Evolutionary conservation across 1,284 basidiomycete species (phyloP).

Genomic region (Apiotrichum akiyoshidainum): DNA sequence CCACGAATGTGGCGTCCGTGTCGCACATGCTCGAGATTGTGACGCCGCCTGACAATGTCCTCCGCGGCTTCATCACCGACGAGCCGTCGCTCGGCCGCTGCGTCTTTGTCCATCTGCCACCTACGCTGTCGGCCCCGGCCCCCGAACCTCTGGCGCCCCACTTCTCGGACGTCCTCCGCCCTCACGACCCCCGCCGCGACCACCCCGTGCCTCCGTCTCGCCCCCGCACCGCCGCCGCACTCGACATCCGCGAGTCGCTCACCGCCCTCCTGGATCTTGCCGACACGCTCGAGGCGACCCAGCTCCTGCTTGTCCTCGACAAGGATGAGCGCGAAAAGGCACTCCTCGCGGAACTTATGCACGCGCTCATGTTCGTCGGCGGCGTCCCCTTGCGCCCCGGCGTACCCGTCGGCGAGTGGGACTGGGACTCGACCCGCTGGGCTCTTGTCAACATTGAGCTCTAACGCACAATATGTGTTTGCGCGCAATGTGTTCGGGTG

Average conservation of each 20-base stretch:
- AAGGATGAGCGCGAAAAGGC: constrained; percentile 41
- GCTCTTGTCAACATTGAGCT: constrained; percentile 50
- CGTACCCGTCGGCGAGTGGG: constrained; percentile 40
- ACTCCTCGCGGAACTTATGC: constrained; percentile 42
- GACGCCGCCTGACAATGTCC: constrained; percentile 39
- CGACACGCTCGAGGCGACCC: constrained; percentile 40
- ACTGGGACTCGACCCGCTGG: constrained; percentile 47
- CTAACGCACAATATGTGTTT: constrained; percentile 18
- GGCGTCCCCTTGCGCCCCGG: constrained; percentile 42
- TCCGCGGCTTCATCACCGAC: constrained; percentile 45
- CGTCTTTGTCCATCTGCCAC: constrained; percentile 44
- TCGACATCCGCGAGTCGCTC: constrained; percentile 47
- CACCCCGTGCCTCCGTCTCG: constrained; percentile 30
- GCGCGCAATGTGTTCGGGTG: background rate
- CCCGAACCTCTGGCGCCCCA: constrained; percentile 37
- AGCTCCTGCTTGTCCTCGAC: constrained; percentile 45
- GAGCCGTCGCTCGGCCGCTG: constrained; percentile 28
- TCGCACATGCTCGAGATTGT: constrained; percentile 45
- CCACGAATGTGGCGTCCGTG: constrained; percentile 25
- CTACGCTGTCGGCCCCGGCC: constrained; percentile 16
- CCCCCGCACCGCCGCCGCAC: constrained; percentile 11
- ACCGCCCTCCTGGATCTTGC: constrained; percentile 49
- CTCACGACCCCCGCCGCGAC: constrained; percentile 38
- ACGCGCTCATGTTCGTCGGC: constrained; percentile 50
- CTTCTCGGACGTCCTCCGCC: constrained; percentile 45